Evolutionary conservation across 192 early-diverging fungal species (phyloP).

Genomic region (Rhizophagus prolifer): DNA sequence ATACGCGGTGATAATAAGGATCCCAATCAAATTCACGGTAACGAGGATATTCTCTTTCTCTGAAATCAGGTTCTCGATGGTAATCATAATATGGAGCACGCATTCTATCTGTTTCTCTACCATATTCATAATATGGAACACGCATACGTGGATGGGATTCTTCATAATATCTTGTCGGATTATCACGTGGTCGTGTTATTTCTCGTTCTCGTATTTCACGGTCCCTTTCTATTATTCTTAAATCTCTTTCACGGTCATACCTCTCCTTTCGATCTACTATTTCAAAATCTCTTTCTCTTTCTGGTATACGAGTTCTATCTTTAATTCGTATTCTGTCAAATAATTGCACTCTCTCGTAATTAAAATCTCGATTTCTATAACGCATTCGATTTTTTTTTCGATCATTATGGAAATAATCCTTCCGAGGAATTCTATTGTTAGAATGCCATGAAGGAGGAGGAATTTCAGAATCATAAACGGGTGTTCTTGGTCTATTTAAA

Average conservation of each 20-base stretch:
- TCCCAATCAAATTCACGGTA: not conserved
- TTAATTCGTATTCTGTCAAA: not conserved
- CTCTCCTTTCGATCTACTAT: constrained; percentile 4
- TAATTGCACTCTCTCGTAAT: not conserved
- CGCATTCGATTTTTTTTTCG: constrained; percentile 10
- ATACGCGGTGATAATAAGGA: not conserved
- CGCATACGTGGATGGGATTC: not conserved
- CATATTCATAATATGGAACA: constrained; percentile 4
- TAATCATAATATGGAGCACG: constrained; percentile 5
- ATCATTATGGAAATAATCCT: constrained; percentile 5
- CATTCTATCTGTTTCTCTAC: not conserved
- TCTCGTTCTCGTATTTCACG: constrained; percentile 7
- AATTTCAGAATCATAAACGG: constrained; percentile 1
- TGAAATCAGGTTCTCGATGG: constrained; percentile 5
- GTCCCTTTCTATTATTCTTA: constrained; percentile 4
- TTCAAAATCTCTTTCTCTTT: constrained; percentile 10
- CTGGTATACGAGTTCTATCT: not conserved
- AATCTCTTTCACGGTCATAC: constrained; percentile 2
- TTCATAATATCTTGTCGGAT: constrained; percentile 7
- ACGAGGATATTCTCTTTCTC: constrained; percentile 1
- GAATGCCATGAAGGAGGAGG: not conserved
- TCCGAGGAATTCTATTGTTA: not conserved
- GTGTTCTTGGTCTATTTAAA: not conserved
- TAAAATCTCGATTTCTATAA: not conserved
- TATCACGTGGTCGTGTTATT: not conserved